phyloP scores from a whole-genome alignment of 2,329 filamentous ascomycete genomes.

The Knufia fluminis region DNA sequence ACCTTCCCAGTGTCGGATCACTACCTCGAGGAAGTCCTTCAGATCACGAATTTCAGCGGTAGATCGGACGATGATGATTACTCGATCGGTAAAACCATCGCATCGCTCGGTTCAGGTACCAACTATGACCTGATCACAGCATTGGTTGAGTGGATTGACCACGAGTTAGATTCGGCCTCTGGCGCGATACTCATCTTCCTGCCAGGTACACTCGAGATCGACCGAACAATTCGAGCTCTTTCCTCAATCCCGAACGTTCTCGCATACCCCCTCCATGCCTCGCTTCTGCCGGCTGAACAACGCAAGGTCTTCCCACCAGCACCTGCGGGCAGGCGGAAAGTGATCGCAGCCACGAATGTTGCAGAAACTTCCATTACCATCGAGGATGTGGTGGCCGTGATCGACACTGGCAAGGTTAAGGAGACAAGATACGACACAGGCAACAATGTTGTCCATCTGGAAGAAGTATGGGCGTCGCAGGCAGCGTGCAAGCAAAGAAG shows the following conservation, averaged over 20 bases:
- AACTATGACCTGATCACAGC: slow-evolving; percentile 82
- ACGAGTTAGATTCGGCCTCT: slow-evolving; percentile 59
- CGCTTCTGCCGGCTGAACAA: slow-evolving; percentile 79
- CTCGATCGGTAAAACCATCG: slow-evolving; percentile 59
- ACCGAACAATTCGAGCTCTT: slow-evolving; percentile 63
- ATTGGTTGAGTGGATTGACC: slow-evolving; percentile 72
- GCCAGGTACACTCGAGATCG: slow-evolving; percentile 86
- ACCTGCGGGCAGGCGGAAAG: slow-evolving; percentile 73
- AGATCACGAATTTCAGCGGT: slow-evolving; percentile 52
- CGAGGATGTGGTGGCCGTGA: slow-evolving; percentile 90
- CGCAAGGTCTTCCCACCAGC: slow-evolving; percentile 71
- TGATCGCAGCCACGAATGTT: slow-evolving; percentile 92
- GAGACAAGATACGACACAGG: slow-evolving; percentile 88
- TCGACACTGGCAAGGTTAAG: slow-evolving; percentile 91
- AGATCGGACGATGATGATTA: slow-evolving; percentile 35
- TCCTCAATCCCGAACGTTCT: slow-evolving; percentile 58
- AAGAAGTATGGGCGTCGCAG: slow-evolving; percentile 89
- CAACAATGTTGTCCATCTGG: slow-evolving; percentile 87
- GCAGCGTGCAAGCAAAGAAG: slow-evolving; percentile 91
- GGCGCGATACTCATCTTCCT: slow-evolving; percentile 95
- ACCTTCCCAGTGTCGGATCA: slow-evolving; percentile 85
- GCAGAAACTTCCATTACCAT: slow-evolving; percentile 98
- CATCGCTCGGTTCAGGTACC: slow-evolving; percentile 69
- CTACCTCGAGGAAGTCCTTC: slow-evolving; percentile 80
- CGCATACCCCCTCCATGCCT: slow-evolving; percentile 82